Conservation (phyloP, 2,329 filamentous ascomycete species). For the Monosporascus sp. region DNA sequence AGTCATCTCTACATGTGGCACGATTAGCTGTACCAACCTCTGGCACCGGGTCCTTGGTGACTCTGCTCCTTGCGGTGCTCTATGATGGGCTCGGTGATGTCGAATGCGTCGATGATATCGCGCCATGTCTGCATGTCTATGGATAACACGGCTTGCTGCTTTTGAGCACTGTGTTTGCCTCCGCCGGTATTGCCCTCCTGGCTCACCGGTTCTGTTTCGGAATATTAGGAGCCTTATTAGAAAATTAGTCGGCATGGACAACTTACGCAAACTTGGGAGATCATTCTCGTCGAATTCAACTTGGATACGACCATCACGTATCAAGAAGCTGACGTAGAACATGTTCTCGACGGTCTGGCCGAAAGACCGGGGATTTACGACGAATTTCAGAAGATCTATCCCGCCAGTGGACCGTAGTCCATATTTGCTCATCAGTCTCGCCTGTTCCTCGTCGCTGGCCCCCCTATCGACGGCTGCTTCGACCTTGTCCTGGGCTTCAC, state of each 20-base stretch:
- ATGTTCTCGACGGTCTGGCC: constrained; percentile 94
- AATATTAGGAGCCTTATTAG: constrained; percentile 11
- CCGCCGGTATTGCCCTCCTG: constrained; percentile 41
- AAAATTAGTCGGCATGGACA: constrained; percentile 2
- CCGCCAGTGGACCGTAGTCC: constrained; percentile 64
- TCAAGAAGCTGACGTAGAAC: constrained; percentile 93
- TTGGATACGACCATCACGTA: constrained; percentile 75
- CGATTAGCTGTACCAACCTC: constrained; percentile 60
- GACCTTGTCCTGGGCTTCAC: constrained; percentile 41
- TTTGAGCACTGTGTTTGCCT: constrained; percentile 49
- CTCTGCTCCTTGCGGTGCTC: constrained; percentile 65
- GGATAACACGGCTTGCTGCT: constrained; percentile 82
- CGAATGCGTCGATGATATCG: constrained; percentile 68
- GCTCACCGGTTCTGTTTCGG: constrained; percentile 34
- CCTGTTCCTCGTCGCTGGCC: constrained; percentile 39
- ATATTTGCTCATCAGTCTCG: constrained; percentile 56
- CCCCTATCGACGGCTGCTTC: constrained; percentile 39
- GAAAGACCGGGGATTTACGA: constrained; percentile 84
- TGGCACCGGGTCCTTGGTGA: constrained; percentile 45
- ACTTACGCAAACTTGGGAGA: constrained; percentile 76
- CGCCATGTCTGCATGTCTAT: constrained; percentile 83
- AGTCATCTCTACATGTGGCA: not conserved
- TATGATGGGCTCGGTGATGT: constrained; percentile 77
- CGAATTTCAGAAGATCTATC: constrained; percentile 78
- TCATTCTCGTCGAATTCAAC: constrained; percentile 69